Conservation (phyloP, 2,329 filamentous ascomycete species). For the Fusarium tuaranense region DNA sequence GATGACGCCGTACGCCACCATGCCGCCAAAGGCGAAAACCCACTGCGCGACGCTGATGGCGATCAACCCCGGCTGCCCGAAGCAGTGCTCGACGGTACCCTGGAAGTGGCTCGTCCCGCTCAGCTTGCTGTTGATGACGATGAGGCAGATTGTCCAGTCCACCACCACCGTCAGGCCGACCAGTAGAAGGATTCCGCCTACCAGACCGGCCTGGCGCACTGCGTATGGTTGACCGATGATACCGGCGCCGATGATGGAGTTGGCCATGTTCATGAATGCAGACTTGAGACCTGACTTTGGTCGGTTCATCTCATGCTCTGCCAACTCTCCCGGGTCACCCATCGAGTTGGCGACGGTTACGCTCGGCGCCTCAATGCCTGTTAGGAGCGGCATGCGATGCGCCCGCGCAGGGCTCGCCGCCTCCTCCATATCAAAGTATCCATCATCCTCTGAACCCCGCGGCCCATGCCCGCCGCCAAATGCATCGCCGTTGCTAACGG, state of each 20-base stretch:
- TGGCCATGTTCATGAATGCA: slow-evolving; percentile 99
- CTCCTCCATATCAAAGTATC: slow-evolving; percentile 64
- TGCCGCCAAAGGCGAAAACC: slow-evolving; percentile 98
- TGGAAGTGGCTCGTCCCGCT: slow-evolving; percentile 95
- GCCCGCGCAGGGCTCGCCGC: slow-evolving; percentile 58
- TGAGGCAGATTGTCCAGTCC: slow-evolving; percentile 97
- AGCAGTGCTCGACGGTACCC: slow-evolving; percentile 95
- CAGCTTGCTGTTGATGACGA: slow-evolving; percentile 97
- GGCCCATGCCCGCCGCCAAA: slow-evolving; percentile 26
- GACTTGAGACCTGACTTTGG: slow-evolving; percentile 88
- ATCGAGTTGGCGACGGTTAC: slow-evolving; percentile 72
- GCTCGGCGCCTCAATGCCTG: slow-evolving; percentile 85
- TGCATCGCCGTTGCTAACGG: slow-evolving; percentile 38
- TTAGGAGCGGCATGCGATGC: slow-evolving; percentile 79
- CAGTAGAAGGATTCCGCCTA: slow-evolving; percentile 83
- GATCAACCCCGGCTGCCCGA: slow-evolving; percentile 86
- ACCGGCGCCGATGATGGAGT: slow-evolving; percentile 89
- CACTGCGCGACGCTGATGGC: slow-evolving; percentile 93
- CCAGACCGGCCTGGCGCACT: slow-evolving; percentile 89
- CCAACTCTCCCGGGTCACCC: slow-evolving; percentile 55
- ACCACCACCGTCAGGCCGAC: slow-evolving; percentile 83
- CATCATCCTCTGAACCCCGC: slow-evolving; percentile 44
- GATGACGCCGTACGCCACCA: slow-evolving; percentile 98
- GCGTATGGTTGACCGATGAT: slow-evolving; percentile 93
- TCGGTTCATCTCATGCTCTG: slow-evolving; percentile 67